Percentiles rank a stretch among this genome's conserved stretches.
Evolutionary conservation across 2,329 filamentous ascomycete species (phyloP).

Genomic region (Dactylella cylindrospora): DNA sequence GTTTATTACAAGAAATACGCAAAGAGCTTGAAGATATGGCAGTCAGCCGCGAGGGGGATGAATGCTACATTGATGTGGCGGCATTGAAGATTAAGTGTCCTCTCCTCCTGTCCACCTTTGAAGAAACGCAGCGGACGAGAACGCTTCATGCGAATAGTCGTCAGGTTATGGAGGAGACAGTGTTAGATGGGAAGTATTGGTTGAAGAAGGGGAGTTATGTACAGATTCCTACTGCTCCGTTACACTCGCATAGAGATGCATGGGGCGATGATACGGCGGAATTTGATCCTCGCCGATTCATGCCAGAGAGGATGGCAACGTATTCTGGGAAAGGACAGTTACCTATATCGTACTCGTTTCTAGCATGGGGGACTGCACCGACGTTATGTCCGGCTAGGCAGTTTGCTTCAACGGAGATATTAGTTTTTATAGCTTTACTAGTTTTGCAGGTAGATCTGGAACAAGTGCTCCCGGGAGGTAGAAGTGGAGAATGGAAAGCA

Average conservation of each 20-base stretch:
- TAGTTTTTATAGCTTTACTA: constrained; percentile 48
- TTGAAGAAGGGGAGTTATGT: constrained; percentile 52
- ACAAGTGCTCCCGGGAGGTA: constrained; percentile 7
- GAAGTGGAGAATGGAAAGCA: constrained; percentile 4
- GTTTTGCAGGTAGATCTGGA: constrained; percentile 46
- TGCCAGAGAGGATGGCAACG: constrained; percentile 9
- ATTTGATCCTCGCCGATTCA: constrained; percentile 48
- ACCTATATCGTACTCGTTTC: constrained; percentile 22
- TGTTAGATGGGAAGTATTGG: constrained; percentile 51
- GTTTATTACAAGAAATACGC: constrained; percentile 53
- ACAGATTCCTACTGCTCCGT: constrained; percentile 51
- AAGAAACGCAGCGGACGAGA: constrained; percentile 52
- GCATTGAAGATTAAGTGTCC: constrained; percentile 51
- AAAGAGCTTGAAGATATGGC: constrained; percentile 51
- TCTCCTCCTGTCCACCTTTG: constrained; percentile 51
- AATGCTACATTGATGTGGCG: constrained; percentile 50
- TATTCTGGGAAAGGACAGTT: constrained; percentile 8
- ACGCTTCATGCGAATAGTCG: constrained; percentile 49
- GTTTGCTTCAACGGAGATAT: constrained; percentile 49
- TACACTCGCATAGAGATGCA: constrained; percentile 48
- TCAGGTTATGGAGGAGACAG: constrained; percentile 50
- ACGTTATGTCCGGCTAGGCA: constrained; percentile 50
- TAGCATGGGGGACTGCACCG: constrained; percentile 45
- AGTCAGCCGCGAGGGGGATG: constrained; percentile 1
- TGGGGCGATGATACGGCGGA: constrained; percentile 50